These are phyloP conservation scores for Podospora pseudopauciseta DNA, from an alignment of 495 filamentous ascomycete species.

Conservation along the genomic window DNA sequence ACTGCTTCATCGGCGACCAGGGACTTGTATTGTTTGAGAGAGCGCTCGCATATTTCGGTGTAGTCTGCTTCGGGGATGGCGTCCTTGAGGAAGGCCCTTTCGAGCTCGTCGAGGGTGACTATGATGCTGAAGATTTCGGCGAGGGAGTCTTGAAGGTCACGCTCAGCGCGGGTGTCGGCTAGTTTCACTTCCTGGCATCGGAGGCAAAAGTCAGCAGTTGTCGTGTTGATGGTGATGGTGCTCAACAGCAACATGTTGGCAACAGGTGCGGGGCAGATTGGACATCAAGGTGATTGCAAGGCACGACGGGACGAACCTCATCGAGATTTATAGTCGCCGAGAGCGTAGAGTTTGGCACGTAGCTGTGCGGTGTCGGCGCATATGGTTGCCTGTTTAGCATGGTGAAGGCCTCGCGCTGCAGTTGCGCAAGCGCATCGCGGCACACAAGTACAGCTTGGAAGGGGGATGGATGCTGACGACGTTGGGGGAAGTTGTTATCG, in stretches of 20 bases:
- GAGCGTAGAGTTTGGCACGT: constrained; percentile 71
- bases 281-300: constrained; percentile 20
- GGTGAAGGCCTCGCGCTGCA: constrained; percentile 17
- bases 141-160: constrained; percentile 91
- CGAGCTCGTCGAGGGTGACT: constrained; percentile 87
- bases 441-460: background rate
- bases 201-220: background rate
- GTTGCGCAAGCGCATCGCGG: constrained; percentile 16
- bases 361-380: constrained; percentile 87
- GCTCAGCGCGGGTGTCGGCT: constrained; percentile 74
- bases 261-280: constrained; percentile 12
- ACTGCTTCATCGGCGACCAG: constrained; percentile 86
- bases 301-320: constrained; percentile 52
- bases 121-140: constrained; percentile 98
- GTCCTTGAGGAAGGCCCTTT: constrained; percentile 96
- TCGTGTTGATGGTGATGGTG: background rate
- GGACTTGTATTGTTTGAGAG: constrained; percentile 96
- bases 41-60: constrained; percentile 87
- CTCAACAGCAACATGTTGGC: background rate
- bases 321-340: constrained; percentile 90
- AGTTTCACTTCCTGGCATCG: constrained; percentile 86
- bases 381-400: constrained; percentile 58
- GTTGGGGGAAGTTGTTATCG: constrained; percentile 10
- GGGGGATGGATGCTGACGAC: background rate
- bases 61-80: constrained; percentile 88